Conservation (phyloP, 495 filamentous ascomycete genomes). For the Hypoxylon intermedium region DNA sequence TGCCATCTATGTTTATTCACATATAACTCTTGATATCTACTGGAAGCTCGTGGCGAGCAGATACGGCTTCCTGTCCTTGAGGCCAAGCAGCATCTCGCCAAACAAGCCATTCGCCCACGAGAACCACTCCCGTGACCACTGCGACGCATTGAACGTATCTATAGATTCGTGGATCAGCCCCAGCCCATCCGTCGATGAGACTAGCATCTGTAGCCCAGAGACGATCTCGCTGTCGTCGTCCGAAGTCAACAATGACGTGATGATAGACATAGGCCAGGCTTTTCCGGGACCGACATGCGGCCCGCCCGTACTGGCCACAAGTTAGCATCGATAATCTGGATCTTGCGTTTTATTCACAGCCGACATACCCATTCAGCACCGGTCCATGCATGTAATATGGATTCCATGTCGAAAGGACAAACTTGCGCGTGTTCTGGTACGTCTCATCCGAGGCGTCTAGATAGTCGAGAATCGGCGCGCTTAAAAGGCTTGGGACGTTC, state of each 20-base stretch:
- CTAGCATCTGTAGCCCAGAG: slow-evolving; percentile 55
- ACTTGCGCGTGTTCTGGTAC: slow-evolving; percentile 63
- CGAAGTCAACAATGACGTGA: slow-evolving; percentile 63
- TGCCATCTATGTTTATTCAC: slow-evolving; percentile 19
- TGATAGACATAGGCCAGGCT: slow-evolving; percentile 66
- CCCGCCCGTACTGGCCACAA: slow-evolving; percentile 64
- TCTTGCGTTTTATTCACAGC: slow-evolving; percentile 31
- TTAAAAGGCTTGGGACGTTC: slow-evolving; percentile 66
- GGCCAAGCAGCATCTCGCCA: slow-evolving; percentile 62
- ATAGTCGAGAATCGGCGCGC: slow-evolving; percentile 63
- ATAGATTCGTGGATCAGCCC: slow-evolving; percentile 51
- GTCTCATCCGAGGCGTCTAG: slow-evolving; percentile 53
- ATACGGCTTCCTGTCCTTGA: slow-evolving; percentile 57
- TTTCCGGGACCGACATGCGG: slow-evolving; percentile 59
- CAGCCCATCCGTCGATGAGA: slow-evolving; percentile 61
- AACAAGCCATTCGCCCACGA: slow-evolving; percentile 68
- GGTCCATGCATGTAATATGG: slow-evolving; percentile 67
- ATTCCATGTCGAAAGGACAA: slow-evolving; percentile 62
- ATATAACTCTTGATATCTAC: slow-evolving; percentile 24
- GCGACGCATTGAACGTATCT: slow-evolving; percentile 38
- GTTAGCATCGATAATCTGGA: slow-evolving; percentile 46
- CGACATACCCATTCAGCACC: slow-evolving; percentile 59
- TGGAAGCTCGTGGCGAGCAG: slow-evolving; percentile 48
- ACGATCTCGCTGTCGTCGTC: slow-evolving; percentile 61
- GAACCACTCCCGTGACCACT: slow-evolving; percentile 64